phyloP scores from a whole-genome alignment of 129 eudicot species.

The Flaveria linearis region DNA sequence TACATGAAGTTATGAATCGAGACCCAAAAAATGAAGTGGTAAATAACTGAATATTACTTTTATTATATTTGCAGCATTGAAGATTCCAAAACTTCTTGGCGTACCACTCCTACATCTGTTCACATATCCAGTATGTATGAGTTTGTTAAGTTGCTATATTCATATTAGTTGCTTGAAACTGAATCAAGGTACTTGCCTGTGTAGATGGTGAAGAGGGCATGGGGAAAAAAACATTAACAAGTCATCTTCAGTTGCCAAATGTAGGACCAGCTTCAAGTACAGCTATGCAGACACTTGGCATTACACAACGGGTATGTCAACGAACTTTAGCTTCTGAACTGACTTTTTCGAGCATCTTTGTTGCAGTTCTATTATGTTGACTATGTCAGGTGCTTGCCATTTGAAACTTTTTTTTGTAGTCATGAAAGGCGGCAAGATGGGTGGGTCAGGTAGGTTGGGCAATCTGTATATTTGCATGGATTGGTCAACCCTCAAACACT shows the following conservation, averaged over 20 bases:
- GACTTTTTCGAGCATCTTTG: constrained; percentile 13
- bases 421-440: background rate
- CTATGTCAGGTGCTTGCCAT: background rate
- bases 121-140: constrained; percentile 33
- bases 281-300: constrained; percentile 83
- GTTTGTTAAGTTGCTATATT: constrained; percentile 25
- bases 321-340: background rate
- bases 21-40: constrained; percentile 12
- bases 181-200: constrained; percentile 3
- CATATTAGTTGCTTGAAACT: constrained; percentile 20
- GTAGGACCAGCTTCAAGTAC: constrained; percentile 63
- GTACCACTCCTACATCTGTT: constrained; percentile 30
- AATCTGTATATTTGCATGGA: background rate
- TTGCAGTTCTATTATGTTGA: background rate
- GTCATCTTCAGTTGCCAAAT: constrained; percentile 44
- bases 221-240: constrained; percentile 42
- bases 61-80: constrained; percentile 51
- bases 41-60: background rate
- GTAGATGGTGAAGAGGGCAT: constrained; percentile 53
- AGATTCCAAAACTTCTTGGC: constrained; percentile 52
- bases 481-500: background rate
- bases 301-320: constrained; percentile 53
- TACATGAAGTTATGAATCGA: background rate
- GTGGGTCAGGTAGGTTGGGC: constrained; percentile 3
- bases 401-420: background rate